A percentile compares a stretch with the other conserved stretches of the same genome.
Conservation (phyloP, 306 rosid genomes). For the Chamaecrista fasciculata region DNA sequence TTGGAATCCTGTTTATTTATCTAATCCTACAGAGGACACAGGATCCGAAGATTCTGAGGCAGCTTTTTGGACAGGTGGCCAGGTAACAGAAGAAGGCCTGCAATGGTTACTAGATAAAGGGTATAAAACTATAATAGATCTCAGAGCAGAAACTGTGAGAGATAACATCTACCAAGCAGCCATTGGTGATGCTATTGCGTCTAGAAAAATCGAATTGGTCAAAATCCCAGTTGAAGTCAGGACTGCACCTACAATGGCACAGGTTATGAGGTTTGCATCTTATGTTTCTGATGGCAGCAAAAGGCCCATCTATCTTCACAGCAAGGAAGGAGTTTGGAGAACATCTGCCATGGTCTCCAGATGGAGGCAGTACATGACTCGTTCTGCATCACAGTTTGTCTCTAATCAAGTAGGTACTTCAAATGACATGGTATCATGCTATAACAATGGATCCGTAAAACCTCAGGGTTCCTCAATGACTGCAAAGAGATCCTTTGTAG, state of each 20-base stretch:
- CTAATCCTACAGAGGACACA: constrained; percentile 46
- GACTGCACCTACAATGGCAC: constrained; percentile 79
- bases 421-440: constrained; percentile 27
- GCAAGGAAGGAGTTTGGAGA: constrained; percentile 89
- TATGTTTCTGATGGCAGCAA: constrained; percentile 76
- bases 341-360: constrained; percentile 92
- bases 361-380: constrained; percentile 77
- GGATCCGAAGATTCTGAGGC: constrained; percentile 51
- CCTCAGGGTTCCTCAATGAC: constrained; percentile 30
- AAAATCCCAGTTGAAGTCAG: constrained; percentile 76
- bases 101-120: constrained; percentile 75
- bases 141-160: constrained; percentile 69
- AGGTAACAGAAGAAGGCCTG: constrained; percentile 91
- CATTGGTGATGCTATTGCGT: constrained; percentile 56
- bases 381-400: constrained; percentile 37
- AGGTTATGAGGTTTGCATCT: constrained; percentile 73
- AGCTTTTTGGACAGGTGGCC: constrained; percentile 95
- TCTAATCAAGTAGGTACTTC: constrained; percentile 44
- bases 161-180: constrained; percentile 65
- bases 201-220: constrained; percentile 67
- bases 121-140: constrained; percentile 78
- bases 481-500: constrained; percentile 32
- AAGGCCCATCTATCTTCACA: constrained; percentile 80
- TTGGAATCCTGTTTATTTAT: constrained; percentile 67
- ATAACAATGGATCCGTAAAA: constrained; percentile 40